phyloP scores from a whole-genome alignment of 495 filamentous ascomycete genomes.

The Podospora pseudopauciseta region DNA sequence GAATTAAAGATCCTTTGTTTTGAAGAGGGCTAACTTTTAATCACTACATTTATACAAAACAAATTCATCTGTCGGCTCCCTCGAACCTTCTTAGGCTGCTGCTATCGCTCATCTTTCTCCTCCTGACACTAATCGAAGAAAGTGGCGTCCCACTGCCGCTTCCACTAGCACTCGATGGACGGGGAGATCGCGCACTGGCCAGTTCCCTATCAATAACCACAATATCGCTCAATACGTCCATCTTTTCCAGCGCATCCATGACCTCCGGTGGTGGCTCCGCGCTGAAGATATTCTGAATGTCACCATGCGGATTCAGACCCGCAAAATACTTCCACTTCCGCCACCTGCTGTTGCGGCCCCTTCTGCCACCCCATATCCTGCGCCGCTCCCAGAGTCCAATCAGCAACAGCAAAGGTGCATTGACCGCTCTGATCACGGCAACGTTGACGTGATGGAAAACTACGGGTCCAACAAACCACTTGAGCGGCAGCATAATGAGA shows the following conservation, averaged over 20 bases:
- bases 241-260: conserved; percentile 35
- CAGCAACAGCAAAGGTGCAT: conserved; percentile 53
- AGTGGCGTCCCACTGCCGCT: background rate
- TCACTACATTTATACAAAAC: background rate
- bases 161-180: background rate
- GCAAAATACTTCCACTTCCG: conserved; percentile 47
- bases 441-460: conserved; percentile 64
- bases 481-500: conserved; percentile 54
- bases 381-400: conserved; percentile 54
- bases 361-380: conserved; percentile 33
- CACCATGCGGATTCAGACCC: conserved; percentile 54
- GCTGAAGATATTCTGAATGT: conserved; percentile 59
- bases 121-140: conserved; percentile 10
- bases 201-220: background rate
- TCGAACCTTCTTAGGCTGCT: conserved; percentile 20
- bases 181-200: conserved; percentile 6
- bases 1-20: background rate
- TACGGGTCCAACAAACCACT: conserved; percentile 49
- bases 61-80: conserved; percentile 5
- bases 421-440: conserved; percentile 50
- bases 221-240: conserved; percentile 28
- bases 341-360: conserved; percentile 18
- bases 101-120: conserved; percentile 15
- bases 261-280: conserved; percentile 54
- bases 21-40: background rate